These are phyloP conservation scores for Cochlearia excelsa DNA, from an alignment of 345 rosid genomes.

Conservation along the genomic window DNA sequence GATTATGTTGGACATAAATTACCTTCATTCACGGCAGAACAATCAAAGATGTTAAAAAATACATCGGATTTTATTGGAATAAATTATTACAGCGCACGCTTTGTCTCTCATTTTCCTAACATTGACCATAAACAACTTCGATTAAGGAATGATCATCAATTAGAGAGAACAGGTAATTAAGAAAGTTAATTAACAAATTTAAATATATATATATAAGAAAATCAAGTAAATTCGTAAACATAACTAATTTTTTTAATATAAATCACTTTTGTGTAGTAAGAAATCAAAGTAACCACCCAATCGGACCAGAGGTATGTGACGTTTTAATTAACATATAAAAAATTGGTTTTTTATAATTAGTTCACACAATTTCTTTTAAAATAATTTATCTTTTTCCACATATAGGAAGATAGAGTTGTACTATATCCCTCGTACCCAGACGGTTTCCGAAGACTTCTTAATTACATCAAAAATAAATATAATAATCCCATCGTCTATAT, in stretches of 20 bases:
- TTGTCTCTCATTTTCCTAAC: constrained; percentile 17
- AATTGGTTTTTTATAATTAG: neutral
- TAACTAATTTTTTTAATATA: neutral
- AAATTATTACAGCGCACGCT: constrained; percentile 33
- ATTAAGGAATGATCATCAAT: constrained; percentile 34
- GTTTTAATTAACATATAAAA: neutral
- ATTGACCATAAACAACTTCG: constrained; percentile 32
- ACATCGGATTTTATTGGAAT: constrained; percentile 36
- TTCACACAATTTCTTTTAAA: neutral
- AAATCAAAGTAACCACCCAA: constrained; percentile 31
- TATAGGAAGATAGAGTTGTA: constrained; percentile 24
- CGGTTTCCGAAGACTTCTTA: constrained; percentile 32
- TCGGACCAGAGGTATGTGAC: constrained; percentile 32
- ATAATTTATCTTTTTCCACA: neutral
- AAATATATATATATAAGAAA: no score
- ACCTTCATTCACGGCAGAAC: constrained; percentile 34
- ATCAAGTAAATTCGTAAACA: no score
- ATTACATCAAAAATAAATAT: constrained; percentile 35
- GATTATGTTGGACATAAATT: constrained; percentile 29
- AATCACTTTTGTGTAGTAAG: constrained; percentile 23
- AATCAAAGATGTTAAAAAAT: constrained; percentile 33
- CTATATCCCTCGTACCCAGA: constrained; percentile 23
- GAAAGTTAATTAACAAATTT: no score
- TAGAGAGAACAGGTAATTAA: constrained; percentile 31
- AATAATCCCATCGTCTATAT: constrained; percentile 35